Base-by-base conservation (phyloP, 108 stramenopile species). In the Cyclostephanos tholiformis region DNA sequence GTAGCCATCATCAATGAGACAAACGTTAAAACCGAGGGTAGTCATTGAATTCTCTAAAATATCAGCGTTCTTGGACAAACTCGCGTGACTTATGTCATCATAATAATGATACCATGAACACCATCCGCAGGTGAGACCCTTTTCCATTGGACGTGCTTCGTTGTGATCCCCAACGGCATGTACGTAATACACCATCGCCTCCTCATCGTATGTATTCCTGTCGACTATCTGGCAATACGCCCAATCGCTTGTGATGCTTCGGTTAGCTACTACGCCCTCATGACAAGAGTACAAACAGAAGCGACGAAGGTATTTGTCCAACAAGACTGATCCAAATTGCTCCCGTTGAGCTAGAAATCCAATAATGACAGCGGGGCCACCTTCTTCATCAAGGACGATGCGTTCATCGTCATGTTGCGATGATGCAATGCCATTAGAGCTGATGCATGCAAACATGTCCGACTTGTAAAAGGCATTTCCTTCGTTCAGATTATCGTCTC, bases 81-180 rank as follows among this genome's bases (percentile, higher is more conserved):
- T 85, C 27, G 72, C 82, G 52, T 88, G 91, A 41, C 91, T 81
- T 61, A 97, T 97, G 60, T 95, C 79, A 57, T 90, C 88, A 63
- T 96, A 97, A 65, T 92, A 96, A 77, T 95, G 92, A 67, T 97
- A 97, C 97, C 97, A 97, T 50, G 84, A 85, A 70, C 97, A 97
- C 97, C 97, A 97, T 41, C 97, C 95, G 10, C 85, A 87, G 27
- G 93, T 77, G 19, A 94, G 71, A 10, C 87, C 87, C 75, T 92
- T 88, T 35, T 89, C 85, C 68, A 92, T 75, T 10, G 93, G 90
- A 22, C 79, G 63, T 20, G 91, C 91, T 46, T 85, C 75, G 65
- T 97, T 95, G 66, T 89, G 78, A 25, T 87, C 84, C 27, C 86
- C 93, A 38, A 81, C 84, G 16, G 88, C 87, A 51, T 92, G 88